Percentiles rank a stretch among this genome's conserved stretches.
Evolutionary conservation across 331 rosid genomes (phyloP).

Genomic region (Prunus yedoensis): DNA sequence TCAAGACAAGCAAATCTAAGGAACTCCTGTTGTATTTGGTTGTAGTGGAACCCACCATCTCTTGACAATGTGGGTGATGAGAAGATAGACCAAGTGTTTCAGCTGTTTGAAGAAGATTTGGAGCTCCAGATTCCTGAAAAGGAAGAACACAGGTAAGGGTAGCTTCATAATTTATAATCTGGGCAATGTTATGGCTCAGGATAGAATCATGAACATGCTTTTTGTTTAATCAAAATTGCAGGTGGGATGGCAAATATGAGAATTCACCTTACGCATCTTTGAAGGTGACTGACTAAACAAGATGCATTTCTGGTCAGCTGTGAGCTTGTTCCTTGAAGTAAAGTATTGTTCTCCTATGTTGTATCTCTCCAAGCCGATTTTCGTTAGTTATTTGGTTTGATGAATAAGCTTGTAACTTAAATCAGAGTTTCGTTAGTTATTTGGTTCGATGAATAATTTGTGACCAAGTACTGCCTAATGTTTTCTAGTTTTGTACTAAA

Average conservation of each 20-base stretch:
- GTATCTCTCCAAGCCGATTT: background rate
- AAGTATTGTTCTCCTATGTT: background rate
- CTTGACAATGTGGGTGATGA: slow-evolving; percentile 56
- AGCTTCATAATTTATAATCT: background rate
- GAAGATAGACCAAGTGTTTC: slow-evolving; percentile 57
- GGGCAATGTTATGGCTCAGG: background rate
- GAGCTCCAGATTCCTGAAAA: slow-evolving; percentile 71
- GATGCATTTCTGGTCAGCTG: slow-evolving; percentile 9
- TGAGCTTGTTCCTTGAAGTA: background rate
- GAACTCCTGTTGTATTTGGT: background rate
- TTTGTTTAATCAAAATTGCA: slow-evolving; percentile 28
- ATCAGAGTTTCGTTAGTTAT: background rate
- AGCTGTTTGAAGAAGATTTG: slow-evolving; percentile 57
- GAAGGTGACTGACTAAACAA: slow-evolving; percentile 20
- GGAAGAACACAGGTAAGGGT: slow-evolving; percentile 56
- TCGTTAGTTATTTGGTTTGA: background rate
- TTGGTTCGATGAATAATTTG: too few relatives aligned
- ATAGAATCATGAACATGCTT: slow-evolving; percentile 7
- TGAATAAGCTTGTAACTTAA: background rate
- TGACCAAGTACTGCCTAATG: too few relatives aligned
- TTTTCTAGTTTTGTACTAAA: too few relatives aligned
- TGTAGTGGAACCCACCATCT: slow-evolving; percentile 81
- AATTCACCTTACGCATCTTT: slow-evolving; percentile 51
- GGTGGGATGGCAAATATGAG: slow-evolving; percentile 87
- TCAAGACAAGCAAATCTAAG: background rate